Conservation (phyloP, 164 flowering plant species). For the Platanus orientalis region DNA sequence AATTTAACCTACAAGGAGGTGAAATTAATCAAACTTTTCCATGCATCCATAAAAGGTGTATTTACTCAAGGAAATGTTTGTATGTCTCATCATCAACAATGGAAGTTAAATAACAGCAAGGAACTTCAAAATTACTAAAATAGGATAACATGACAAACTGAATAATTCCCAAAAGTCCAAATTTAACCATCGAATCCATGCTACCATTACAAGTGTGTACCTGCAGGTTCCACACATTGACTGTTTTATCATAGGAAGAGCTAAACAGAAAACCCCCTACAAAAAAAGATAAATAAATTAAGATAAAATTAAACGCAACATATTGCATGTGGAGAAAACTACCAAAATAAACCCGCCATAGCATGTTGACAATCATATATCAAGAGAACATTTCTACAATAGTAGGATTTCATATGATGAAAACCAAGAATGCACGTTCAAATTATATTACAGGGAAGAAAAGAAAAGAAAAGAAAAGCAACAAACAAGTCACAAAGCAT, state of each 20-base stretch:
- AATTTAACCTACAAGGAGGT: no score
- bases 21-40: no score
- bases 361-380: not conserved
- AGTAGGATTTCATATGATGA: not conserved
- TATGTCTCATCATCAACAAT: not conserved
- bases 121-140: not conserved
- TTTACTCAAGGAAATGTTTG: constrained; percentile 1
- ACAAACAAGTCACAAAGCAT: not conserved
- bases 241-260: constrained; percentile 81
- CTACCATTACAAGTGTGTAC: constrained; percentile 30
- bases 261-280: constrained; percentile 83
- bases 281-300: constrained; percentile 15
- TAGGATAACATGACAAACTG: not conserved
- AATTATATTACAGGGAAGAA: no score
- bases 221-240: constrained; percentile 83
- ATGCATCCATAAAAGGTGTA: no score
- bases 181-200: constrained; percentile 1
- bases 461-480: not conserved
- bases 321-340: not conserved
- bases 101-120: not conserved
- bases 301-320: constrained; percentile 7
- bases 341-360: not conserved
- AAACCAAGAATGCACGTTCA: no score
- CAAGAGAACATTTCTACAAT: not conserved
- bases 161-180: not conserved